These are phyloP conservation scores for Wickerhamomyces canadensis DNA, from an alignment of 805 yeast genomes.

Conservation along the genomic window DNA sequence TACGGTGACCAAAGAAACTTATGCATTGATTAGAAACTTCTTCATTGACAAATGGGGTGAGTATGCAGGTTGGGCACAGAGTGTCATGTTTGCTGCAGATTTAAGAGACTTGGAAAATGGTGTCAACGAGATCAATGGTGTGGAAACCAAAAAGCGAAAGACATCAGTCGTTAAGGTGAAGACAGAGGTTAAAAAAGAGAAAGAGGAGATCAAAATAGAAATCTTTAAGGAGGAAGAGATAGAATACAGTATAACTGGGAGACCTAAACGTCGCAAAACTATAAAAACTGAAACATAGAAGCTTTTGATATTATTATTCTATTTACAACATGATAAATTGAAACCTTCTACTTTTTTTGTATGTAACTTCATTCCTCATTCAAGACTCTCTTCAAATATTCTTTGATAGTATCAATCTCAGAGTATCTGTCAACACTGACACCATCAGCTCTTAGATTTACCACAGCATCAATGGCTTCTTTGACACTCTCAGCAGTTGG, in stretches of 20 bases:
- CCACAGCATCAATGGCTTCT: slow-evolving; percentile 36
- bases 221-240: slow-evolving; percentile 15
- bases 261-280: slow-evolving; percentile 24
- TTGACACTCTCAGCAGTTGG: slow-evolving; percentile 33
- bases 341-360: not conserved
- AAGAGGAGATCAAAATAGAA: slow-evolving; percentile 3
- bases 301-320: slow-evolving; percentile 1
- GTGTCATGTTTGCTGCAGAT: slow-evolving; percentile 87
- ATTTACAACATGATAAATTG: slow-evolving; percentile 5
- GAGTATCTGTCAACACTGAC: slow-evolving; percentile 26
- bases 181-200: too few relatives aligned
- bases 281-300: not conserved
- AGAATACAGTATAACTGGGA: slow-evolving; percentile 23
- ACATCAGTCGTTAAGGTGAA: slow-evolving; percentile 4
- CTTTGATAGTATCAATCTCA: slow-evolving; percentile 31
- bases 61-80: slow-evolving; percentile 98
- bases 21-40: slow-evolving; percentile 45
- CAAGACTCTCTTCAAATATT: slow-evolving; percentile 18
- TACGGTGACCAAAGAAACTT: slow-evolving; percentile 24
- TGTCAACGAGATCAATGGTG: slow-evolving; percentile 32
- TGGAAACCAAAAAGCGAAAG: slow-evolving; percentile 18
- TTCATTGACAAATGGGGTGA: slow-evolving; percentile 76
- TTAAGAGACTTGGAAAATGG: slow-evolving; percentile 69
- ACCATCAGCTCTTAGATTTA: slow-evolving; percentile 40
- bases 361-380: slow-evolving; percentile 6